phyloP scores from a whole-genome alignment of 2,329 filamentous ascomycete species.

The Penicillium sp. region DNA sequence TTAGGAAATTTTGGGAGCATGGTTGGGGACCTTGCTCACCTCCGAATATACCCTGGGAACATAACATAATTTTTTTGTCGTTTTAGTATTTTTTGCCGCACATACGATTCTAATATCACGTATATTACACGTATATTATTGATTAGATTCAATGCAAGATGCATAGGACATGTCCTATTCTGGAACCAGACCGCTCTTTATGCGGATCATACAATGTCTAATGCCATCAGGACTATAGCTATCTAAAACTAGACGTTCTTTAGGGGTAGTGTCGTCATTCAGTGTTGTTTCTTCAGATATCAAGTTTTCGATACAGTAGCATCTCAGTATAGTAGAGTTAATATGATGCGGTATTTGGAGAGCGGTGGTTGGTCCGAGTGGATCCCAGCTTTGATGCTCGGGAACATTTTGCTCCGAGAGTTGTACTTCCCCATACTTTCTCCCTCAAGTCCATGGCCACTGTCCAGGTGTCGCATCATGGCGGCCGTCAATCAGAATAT shows the following conservation, averaged over 20 bases:
- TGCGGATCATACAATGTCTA: not conserved
- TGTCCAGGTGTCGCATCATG: constrained; percentile 39
- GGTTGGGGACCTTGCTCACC: not conserved
- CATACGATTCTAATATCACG: not conserved
- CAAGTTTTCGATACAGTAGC: too few relatives aligned
- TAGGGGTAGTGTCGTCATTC: too few relatives aligned
- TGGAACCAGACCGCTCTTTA: not conserved
- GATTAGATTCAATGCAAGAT: not conserved
- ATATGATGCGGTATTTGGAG: too few relatives aligned
- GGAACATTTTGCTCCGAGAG: constrained; percentile 20
- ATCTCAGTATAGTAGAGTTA: too few relatives aligned
- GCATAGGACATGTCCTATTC: not conserved
- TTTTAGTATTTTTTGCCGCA: not conserved
- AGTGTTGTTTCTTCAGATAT: too few relatives aligned
- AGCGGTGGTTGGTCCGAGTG: constrained; percentile 9
- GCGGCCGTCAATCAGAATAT: constrained; percentile 44
- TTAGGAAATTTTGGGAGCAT: not conserved
- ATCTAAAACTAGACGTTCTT: not conserved
- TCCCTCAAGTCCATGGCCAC: constrained; percentile 22
- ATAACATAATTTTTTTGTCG: not conserved
- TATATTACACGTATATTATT: not conserved
- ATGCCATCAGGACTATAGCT: not conserved
- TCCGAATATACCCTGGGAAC: constrained; percentile 9
- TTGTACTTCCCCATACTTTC: constrained; percentile 12
- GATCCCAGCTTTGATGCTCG: constrained; percentile 11